phyloP scores from a whole-genome alignment of 495 filamentous ascomycete species.

The Podospora anserina region DNA sequence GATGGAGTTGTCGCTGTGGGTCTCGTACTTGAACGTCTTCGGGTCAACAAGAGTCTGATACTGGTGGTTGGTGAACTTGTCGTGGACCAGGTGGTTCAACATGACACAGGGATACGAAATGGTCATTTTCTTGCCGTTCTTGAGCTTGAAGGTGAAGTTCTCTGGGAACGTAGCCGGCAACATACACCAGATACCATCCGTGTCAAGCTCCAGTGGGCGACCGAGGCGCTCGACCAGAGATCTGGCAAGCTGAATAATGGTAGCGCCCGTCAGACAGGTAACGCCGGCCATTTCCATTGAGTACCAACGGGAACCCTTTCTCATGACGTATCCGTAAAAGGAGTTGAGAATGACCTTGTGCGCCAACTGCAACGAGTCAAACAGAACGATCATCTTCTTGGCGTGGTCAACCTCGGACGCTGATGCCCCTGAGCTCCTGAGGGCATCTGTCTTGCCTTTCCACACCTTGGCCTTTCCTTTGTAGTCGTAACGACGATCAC shows the following conservation, averaged over 20 bases:
- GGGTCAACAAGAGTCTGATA: constrained; percentile 87
- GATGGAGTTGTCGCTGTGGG: constrained; percentile 95
- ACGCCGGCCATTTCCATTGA: constrained; percentile 99
- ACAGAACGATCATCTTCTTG: constrained; percentile 98
- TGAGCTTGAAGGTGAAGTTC: constrained; percentile 90
- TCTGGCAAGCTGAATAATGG: constrained; percentile 95
- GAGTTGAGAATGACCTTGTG: constrained; percentile 99
- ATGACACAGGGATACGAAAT: constrained; percentile 99
- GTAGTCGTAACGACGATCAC: constrained; percentile 95
- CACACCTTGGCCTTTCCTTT: constrained; percentile 97
- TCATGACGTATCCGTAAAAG: constrained; percentile 99
- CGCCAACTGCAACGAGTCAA: constrained; percentile 92
- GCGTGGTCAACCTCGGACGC: constrained; percentile 80
- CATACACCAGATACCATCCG: constrained; percentile 99
- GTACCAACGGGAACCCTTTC: constrained; percentile 98
- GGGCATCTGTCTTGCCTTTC: constrained; percentile 89
- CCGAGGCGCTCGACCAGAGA: constrained; percentile 93
- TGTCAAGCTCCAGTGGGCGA: constrained; percentile 94
- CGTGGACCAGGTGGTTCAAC: constrained; percentile 97
- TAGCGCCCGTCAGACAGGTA: constrained; percentile 93
- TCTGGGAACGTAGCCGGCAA: constrained; percentile 94
- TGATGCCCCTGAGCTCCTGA: constrained; percentile 77
- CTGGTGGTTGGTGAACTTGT: constrained; percentile 91
- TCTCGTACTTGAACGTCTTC: constrained; percentile 81
- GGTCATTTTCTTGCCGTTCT: constrained; percentile 89